Evolutionary conservation across 345 rosid species (phyloP).

Genomic region (Citrus maxima): DNA sequence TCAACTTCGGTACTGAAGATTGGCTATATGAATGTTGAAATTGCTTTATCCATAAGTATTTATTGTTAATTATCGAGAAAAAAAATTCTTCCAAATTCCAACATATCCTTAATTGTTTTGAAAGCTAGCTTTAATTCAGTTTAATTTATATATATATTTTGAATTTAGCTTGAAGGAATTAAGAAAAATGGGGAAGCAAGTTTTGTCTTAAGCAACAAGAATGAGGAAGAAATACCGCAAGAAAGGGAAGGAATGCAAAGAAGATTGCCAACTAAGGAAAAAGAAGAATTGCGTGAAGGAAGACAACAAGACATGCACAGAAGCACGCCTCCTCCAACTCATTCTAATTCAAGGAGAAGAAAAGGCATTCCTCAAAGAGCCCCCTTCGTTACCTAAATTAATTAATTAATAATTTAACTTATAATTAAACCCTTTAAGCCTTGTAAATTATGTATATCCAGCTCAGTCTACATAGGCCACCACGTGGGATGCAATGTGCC

Average conservation of each 20-base stretch:
- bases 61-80: too few relatives aligned
- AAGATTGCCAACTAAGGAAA: slow-evolving; percentile 29
- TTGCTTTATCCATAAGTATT: not conserved
- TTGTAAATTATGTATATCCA: slow-evolving; percentile 6
- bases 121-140: not conserved
- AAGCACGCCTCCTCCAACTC: slow-evolving; percentile 19
- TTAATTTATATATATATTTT: too few relatives aligned
- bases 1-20: too few relatives aligned
- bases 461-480: slow-evolving; percentile 19
- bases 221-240: slow-evolving; percentile 14
- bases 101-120: not conserved
- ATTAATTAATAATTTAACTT: not conserved
- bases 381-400: slow-evolving; percentile 28
- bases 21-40: not conserved
- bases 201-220: slow-evolving; percentile 18
- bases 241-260: slow-evolving; percentile 23
- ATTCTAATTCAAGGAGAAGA: slow-evolving; percentile 36
- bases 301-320: slow-evolving; percentile 24
- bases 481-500: slow-evolving; percentile 13
- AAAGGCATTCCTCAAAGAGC: slow-evolving; percentile 49
- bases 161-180: slow-evolving; percentile 24
- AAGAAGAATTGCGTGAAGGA: slow-evolving; percentile 36
- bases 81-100: not conserved
- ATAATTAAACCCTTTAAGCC: not conserved
- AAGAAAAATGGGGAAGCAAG: slow-evolving; percentile 27